Percentiles rank a stretch among this genome's conserved stretches.
Evolutionary conservation across 106 monocot genomes (phyloP).

Genomic region (Allium cepa): DNA sequence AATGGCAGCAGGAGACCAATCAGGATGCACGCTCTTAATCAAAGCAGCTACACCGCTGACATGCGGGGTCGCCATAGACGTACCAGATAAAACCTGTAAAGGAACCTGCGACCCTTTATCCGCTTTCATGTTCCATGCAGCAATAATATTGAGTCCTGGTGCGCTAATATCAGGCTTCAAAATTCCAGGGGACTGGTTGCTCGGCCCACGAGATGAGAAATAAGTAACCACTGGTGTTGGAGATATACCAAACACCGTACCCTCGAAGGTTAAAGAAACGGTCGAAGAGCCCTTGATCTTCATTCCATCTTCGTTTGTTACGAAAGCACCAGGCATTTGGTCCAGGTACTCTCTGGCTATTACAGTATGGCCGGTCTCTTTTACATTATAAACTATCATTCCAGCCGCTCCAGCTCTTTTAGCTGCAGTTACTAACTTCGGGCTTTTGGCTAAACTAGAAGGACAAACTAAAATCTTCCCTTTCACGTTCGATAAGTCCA

Average conservation of each 20-base stretch:
- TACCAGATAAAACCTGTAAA: conserved; percentile 9
- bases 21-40: conserved; percentile 3
- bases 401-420: too few relatives aligned
- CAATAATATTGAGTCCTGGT: conserved; percentile 33
- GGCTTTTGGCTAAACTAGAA: too few relatives aligned
- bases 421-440: too few relatives aligned
- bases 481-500: too few relatives aligned
- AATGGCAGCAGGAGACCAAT: conserved; percentile 11
- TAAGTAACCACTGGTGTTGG: too few relatives aligned
- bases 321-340: neutral
- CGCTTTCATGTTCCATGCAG: conserved; percentile 14
- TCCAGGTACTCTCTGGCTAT: too few relatives aligned
- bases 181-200: neutral
- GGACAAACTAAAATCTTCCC: too few relatives aligned
- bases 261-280: too few relatives aligned
- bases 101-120: neutral
- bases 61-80: conserved; percentile 13
- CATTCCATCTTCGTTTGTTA: conserved; percentile 6
- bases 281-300: conserved; percentile 12
- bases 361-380: too few relatives aligned
- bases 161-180: conserved; percentile 31
- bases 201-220: too few relatives aligned
- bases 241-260: too few relatives aligned
- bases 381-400: too few relatives aligned
- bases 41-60: conserved; percentile 8